phyloP scores from a whole-genome alignment of 176 grass and related monocot species.

The Oryza brachyantha region DNA sequence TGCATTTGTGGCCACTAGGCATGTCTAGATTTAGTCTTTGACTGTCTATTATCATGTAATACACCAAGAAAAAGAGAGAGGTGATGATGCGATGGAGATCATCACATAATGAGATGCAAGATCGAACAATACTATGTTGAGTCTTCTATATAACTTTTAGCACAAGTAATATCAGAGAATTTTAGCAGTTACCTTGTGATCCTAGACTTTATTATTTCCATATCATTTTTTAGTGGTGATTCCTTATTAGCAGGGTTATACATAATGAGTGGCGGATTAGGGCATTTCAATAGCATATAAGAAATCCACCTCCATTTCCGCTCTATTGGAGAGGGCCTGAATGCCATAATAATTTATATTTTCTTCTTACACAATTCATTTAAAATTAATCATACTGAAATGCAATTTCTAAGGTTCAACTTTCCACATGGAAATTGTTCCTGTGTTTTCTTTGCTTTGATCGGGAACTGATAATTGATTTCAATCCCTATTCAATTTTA shows the following conservation, averaged over 20 bases:
- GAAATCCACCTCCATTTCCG: neutral
- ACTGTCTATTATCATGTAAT: slow-evolving; percentile 35
- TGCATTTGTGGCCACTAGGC: slow-evolving; percentile 42
- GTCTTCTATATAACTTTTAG: neutral
- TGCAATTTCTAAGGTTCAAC: neutral
- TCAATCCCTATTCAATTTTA: neutral
- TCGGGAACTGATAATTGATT: neutral
- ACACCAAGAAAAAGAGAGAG: neutral
- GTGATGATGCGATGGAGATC: slow-evolving; percentile 15
- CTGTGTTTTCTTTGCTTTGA: neutral
- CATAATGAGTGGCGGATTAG: neutral
- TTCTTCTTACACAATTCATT: neutral
- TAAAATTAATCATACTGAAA: neutral
- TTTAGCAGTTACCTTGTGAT: neutral
- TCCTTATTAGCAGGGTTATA: neutral
- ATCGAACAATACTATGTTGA: neutral
- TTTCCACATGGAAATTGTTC: neutral
- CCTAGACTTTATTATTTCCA: slow-evolving; percentile 22
- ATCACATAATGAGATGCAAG: neutral
- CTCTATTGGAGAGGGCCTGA: neutral
- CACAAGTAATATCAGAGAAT: neutral
- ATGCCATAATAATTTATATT: neutral
- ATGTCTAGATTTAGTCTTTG: slow-evolving; percentile 68
- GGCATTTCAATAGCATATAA: neutral
- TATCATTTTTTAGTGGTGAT: neutral